phyloP scores from a whole-genome alignment of 768 basidiomycete genomes.

The Termitomyces sp. region DNA sequence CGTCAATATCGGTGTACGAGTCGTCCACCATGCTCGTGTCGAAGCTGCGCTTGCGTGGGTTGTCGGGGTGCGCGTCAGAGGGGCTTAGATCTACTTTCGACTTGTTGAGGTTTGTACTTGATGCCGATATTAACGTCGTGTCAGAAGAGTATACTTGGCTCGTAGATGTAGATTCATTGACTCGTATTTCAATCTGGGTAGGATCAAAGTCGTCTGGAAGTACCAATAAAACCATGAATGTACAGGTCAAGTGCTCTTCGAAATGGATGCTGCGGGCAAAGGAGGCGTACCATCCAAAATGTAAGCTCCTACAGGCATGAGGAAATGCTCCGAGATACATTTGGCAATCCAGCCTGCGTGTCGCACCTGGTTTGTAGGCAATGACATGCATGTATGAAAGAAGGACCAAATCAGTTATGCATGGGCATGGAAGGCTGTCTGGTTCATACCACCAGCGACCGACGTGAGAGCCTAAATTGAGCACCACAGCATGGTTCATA shows the following conservation, averaged over 20 bases:
- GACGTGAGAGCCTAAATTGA: conserved; percentile 21
- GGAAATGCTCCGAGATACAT: conserved; percentile 28
- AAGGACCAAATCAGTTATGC: background rate
- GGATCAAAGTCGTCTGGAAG: conserved; percentile 13
- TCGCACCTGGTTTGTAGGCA: conserved; percentile 26
- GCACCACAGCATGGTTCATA: background rate
- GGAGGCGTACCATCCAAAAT: conserved; percentile 29
- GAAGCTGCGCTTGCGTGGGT: conserved; percentile 3
- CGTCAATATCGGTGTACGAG: background rate
- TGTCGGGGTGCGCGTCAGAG: background rate
- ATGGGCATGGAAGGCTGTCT: background rate
- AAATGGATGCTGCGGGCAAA: background rate
- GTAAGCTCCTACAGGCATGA: conserved; percentile 33
- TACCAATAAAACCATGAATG: too few species aligned
- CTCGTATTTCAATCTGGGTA: background rate
- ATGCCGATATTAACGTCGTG: background rate
- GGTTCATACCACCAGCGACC: conserved; percentile 25
- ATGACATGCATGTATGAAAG: background rate
- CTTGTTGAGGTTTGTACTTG: background rate
- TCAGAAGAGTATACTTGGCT: background rate
- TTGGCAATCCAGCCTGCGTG: conserved; percentile 33
- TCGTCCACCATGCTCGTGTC: background rate
- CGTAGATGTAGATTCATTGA: background rate
- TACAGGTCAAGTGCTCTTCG: background rate
- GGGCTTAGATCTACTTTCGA: background rate